Evolutionary conservation across 495 filamentous ascomycete species (phyloP).

Genomic region (Chlorociboria aeruginascens): DNA sequence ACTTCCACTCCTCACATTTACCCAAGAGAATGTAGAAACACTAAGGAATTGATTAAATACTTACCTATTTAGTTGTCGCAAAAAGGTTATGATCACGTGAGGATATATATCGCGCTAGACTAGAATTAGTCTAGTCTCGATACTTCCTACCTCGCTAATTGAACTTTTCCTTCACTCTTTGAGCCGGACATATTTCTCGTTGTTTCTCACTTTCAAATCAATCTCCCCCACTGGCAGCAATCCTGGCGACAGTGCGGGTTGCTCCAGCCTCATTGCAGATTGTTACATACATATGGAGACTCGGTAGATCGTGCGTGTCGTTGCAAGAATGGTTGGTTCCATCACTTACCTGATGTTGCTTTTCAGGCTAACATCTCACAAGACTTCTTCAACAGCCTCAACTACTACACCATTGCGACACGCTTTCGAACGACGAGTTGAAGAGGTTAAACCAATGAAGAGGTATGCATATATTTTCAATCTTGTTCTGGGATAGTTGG

Average conservation of each 20-base stretch:
- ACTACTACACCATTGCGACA: slow-evolving; percentile 18
- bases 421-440: slow-evolving; percentile 64
- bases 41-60: no score
- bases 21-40: no score
- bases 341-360: background rate
- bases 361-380: background rate
- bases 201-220: slow-evolving; percentile 3
- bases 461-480: slow-evolving; percentile 48
- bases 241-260: slow-evolving; percentile 16
- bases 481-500: background rate
- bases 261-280: slow-evolving; percentile 8
- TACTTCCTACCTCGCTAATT: background rate
- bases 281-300: slow-evolving; percentile 9
- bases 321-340: slow-evolving; percentile 18
- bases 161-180: background rate
- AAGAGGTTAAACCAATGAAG: slow-evolving; percentile 80
- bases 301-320: slow-evolving; percentile 5
- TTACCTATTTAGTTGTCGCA: background rate
- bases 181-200: background rate
- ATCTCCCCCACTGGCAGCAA: background rate
- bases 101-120: background rate
- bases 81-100: background rate
- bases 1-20: no score
- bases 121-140: no score
- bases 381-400: slow-evolving; percentile 22